Percentiles rank a stretch among this genome's conserved stretches.
These are phyloP conservation scores for Noccaea caerulescens DNA, from an alignment of 345 rosid species.

Conservation along the genomic window DNA sequence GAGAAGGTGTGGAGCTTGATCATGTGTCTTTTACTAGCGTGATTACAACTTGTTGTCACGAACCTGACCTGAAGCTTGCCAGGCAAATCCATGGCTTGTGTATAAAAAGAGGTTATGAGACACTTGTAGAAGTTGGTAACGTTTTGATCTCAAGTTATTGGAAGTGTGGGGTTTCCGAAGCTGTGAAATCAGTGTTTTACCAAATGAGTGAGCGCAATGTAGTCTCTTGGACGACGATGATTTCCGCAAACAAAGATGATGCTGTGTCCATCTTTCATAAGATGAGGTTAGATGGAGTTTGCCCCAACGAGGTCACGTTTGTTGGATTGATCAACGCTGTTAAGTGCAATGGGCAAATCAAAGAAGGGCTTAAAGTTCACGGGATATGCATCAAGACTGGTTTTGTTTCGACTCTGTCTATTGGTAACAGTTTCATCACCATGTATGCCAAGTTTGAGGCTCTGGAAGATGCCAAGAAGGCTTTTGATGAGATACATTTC, in stretches of 20 bases:
- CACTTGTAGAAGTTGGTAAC: conserved; percentile 66
- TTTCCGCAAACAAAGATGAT: conserved; percentile 58
- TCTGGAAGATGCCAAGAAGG: conserved; percentile 58
- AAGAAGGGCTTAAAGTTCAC: conserved; percentile 65
- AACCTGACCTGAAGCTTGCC: conserved; percentile 61
- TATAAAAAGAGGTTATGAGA: conserved; percentile 65
- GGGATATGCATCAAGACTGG: conserved; percentile 63
- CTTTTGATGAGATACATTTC: conserved; percentile 58
- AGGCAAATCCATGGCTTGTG: conserved; percentile 80
- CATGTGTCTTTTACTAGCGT: conserved; percentile 83
- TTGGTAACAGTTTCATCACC: conserved; percentile 75
- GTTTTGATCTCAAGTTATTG: conserved; percentile 76
- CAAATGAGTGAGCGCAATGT: conserved; percentile 71
- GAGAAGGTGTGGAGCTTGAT: conserved; percentile 70
- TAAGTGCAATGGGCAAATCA: conserved; percentile 47
- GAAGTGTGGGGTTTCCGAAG: conserved; percentile 61
- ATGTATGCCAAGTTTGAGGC: conserved; percentile 80
- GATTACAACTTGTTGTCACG: conserved; percentile 75
- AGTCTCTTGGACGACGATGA: conserved; percentile 87
- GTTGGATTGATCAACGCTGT: conserved; percentile 67
- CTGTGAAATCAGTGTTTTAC: conserved; percentile 58
- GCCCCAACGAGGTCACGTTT: conserved; percentile 81
- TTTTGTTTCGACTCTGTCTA: conserved; percentile 56
- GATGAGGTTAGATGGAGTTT: conserved; percentile 73
- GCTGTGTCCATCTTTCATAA: conserved; percentile 58